phyloP scores from a whole-genome alignment of 495 filamentous ascomycete species.

The Talaromyces ruber region DNA sequence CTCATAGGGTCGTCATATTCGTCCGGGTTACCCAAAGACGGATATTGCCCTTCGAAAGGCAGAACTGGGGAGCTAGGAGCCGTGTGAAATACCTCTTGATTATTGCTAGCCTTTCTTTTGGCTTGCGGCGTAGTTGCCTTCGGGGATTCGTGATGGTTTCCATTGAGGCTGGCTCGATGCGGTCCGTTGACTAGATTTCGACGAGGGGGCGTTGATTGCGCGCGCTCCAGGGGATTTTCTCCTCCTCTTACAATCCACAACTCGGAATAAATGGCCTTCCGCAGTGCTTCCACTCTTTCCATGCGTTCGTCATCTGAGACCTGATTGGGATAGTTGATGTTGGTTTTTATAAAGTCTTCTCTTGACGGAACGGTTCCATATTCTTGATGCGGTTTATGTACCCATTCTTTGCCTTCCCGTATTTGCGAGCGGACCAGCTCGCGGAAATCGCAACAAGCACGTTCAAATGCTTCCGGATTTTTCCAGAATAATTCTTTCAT shows the following conservation, averaged over 20 bases:
- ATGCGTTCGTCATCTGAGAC: neutral
- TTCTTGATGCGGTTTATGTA: slow-evolving; percentile 6
- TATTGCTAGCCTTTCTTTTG: slow-evolving; percentile 13
- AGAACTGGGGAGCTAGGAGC: slow-evolving; percentile 31
- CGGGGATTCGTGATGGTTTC: neutral
- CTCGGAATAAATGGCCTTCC: neutral
- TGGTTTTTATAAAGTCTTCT: slow-evolving; percentile 3
- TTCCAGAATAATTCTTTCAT: slow-evolving; percentile 6
- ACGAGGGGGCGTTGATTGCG: neutral
- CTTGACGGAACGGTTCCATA: slow-evolving; percentile 4
- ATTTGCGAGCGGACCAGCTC: neutral
- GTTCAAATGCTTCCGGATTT: neutral
- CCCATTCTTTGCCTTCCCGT: neutral
- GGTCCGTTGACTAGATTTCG: slow-evolving; percentile 5
- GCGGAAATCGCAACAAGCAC: neutral
- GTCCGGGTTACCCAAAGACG: slow-evolving; percentile 5
- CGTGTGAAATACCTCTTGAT: slow-evolving; percentile 29
- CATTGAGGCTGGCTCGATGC: neutral
- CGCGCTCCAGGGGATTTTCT: neutral
- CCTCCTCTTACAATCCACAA: slow-evolving; percentile 2
- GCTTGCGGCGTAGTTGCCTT: neutral
- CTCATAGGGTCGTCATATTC: slow-evolving; percentile 7
- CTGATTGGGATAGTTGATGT: neutral
- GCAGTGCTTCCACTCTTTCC: slow-evolving; percentile 1
- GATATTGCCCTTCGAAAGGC: neutral